Percentiles rank a stretch among this genome's conserved stretches.
These are phyloP conservation scores for Mrakiaceae sp. DNA, from an alignment of 1,284 basidiomycete genomes.

Conservation along the genomic window DNA sequence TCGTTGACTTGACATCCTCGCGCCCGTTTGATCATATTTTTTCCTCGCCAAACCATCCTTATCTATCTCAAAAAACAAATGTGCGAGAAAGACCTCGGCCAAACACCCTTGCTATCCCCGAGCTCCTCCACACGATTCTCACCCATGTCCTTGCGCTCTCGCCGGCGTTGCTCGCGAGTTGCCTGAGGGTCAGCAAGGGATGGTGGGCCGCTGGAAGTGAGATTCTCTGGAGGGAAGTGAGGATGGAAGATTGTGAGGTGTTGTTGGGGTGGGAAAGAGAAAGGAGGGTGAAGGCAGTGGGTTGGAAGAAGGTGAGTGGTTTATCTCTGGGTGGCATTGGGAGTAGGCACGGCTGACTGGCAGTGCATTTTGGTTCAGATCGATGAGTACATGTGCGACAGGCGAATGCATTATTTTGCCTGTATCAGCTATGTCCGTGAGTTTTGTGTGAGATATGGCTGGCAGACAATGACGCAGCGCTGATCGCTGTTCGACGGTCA, in stretches of 20 bases:
- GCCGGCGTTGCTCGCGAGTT: not conserved
- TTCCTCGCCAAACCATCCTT: no score
- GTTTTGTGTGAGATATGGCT: not conserved
- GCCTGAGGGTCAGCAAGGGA: not conserved
- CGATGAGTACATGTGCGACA: not conserved
- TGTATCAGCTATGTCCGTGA: not conserved
- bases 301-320: not conserved
- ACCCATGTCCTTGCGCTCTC: not conserved
- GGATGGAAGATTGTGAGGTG: slow-evolving; percentile 5
- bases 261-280: not conserved
- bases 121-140: slow-evolving; percentile 12
- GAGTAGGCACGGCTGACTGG: no score
- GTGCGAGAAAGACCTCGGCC: no score
- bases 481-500: not conserved
- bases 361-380: not conserved
- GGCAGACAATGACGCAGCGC: not conserved
- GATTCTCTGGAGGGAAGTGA: slow-evolving; percentile 6
- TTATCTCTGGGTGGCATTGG: not conserved
- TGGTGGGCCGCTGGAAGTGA: slow-evolving; percentile 1
- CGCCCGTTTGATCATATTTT: no score
- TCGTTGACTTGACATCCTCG: no score
- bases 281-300: not conserved
- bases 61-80: no score
- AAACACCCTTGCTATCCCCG: not conserved
- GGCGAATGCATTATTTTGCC: not conserved